Evolutionary conservation across 306 rosid species (phyloP).

Genomic region (Cotoneaster glaucophyllus): DNA sequence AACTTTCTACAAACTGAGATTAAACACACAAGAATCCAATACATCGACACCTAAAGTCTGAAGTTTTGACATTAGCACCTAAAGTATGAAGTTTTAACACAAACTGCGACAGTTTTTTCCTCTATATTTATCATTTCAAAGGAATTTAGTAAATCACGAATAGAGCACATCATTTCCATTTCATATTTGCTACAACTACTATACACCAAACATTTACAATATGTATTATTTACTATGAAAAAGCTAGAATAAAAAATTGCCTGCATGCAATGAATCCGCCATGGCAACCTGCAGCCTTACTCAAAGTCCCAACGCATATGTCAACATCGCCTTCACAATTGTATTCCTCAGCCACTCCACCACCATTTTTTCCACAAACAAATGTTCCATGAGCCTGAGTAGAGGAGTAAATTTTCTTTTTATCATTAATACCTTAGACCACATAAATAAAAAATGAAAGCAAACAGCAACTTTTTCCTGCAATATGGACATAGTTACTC

Average conservation of each 20-base stretch:
- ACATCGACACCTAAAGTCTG: neutral
- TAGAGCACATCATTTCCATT: neutral
- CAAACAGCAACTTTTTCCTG: neutral
- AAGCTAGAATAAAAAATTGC: conserved; percentile 28
- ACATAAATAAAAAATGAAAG: neutral
- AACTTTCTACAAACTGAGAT: neutral
- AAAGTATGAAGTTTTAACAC: neutral
- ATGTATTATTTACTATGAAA: neutral
- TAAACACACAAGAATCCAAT: neutral
- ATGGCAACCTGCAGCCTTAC: conserved; percentile 96
- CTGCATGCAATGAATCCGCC: conserved; percentile 99
- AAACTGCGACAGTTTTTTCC: neutral
- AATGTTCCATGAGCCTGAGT: conserved; percentile 90
- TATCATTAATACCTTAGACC: neutral
- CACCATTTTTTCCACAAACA: conserved; percentile 88
- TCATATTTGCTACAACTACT: neutral
- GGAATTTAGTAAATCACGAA: neutral
- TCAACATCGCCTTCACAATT: conserved; percentile 83
- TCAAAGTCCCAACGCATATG: conserved; percentile 80
- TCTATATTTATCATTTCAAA: neutral
- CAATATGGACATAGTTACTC: neutral
- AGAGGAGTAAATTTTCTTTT: neutral
- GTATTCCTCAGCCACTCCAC: conserved; percentile 88
- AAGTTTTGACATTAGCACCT: neutral
- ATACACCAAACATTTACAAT: neutral